Conservation (phyloP, 768 basidiomycete genomes). For the Cyclocybe aegerita region DNA sequence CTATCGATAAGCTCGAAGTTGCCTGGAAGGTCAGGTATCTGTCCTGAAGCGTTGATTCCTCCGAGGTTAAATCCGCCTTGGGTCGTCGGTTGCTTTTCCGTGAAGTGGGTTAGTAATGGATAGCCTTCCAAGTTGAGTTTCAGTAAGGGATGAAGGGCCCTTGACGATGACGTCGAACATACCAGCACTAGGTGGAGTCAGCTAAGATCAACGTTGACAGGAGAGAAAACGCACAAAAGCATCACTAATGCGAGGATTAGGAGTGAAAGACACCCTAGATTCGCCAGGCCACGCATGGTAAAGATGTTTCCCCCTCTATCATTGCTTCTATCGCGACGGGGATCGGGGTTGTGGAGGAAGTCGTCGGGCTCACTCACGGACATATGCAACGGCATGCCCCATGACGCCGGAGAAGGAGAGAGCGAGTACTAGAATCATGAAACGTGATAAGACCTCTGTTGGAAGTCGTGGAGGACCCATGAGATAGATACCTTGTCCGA, state of each 20-base stretch:
- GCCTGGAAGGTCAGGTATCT: constrained; percentile 58
- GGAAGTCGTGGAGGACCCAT: background rate
- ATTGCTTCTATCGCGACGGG: constrained; percentile 48
- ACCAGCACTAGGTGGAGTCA: constrained; percentile 32
- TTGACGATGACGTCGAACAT: constrained; percentile 4
- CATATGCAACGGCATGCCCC: constrained; percentile 42
- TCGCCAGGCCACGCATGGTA: constrained; percentile 60
- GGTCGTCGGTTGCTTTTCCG: constrained; percentile 35
- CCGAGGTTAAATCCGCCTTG: constrained; percentile 72
- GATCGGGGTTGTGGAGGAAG: constrained; percentile 61
- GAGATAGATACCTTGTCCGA: constrained; percentile 26
- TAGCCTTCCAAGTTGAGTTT: constrained; percentile 35
- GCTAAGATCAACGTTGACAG: no score
- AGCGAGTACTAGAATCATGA: constrained; percentile 30
- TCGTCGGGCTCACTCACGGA: constrained; percentile 58
- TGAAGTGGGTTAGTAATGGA: constrained; percentile 50
- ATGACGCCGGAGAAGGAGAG: constrained; percentile 47
- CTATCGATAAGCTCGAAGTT: constrained; percentile 72
- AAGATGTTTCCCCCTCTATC: constrained; percentile 59
- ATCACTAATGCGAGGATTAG: constrained; percentile 55
- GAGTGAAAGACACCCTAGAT: constrained; percentile 58
- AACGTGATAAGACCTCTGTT: background rate
- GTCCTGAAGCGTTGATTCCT: constrained; percentile 73
- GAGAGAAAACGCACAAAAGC: constrained; percentile 39
- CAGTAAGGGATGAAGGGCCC: background rate